Evolutionary conservation across 2,329 filamentous ascomycete species (phyloP), one percentile per base, ranked within the genome.

Genomic region (Ophiostoma sp.): DNA sequence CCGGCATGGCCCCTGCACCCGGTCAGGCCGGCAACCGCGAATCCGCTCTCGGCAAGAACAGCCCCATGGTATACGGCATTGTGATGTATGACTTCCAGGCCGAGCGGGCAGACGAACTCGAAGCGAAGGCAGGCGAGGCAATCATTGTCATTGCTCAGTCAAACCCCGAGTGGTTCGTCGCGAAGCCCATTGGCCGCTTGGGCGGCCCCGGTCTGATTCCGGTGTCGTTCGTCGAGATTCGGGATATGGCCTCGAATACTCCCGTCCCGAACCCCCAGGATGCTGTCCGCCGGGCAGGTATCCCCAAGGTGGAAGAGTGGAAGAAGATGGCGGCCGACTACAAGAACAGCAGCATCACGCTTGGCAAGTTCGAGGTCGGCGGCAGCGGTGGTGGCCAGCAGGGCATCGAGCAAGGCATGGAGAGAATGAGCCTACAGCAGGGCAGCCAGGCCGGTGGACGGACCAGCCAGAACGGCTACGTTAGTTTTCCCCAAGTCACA

Each of bases 291-390:
- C 91, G 91, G 78, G 96, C 96, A 1, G 95, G 95, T 25, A 95
- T 99, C 8, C 96, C 96, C 15, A 92, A 91, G 79, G 96, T 99
- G 3, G 96, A 99, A 80, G 96, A 99, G 79, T 99, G 96, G 96
- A 99, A 99, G 86, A 97, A 97, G 84, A 98, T 98, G 94, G 95
- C 96, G 0, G 95, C 95, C 72, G 95, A 98, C 76, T 99, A 99
- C 84, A 99, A 99, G 86, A 98, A 98, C 81, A 97, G 95, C 81
- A 98, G 96, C 83, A 98, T 99, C 80, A 95, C 95, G 0, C 85
- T 99, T 57, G 96, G 96, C 77, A 97, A 95, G 82, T 95, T 97
- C 77, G 93, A 95, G 78, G 86, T 84, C 74, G 86, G 88, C 72
- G 81, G 80, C 73, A 80, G 79, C 25, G 77, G 78, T 15, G 81